Conservation (phyloP, 2,329 filamentous ascomycete genomes). For the Acephala macrosclerotiorum region DNA sequence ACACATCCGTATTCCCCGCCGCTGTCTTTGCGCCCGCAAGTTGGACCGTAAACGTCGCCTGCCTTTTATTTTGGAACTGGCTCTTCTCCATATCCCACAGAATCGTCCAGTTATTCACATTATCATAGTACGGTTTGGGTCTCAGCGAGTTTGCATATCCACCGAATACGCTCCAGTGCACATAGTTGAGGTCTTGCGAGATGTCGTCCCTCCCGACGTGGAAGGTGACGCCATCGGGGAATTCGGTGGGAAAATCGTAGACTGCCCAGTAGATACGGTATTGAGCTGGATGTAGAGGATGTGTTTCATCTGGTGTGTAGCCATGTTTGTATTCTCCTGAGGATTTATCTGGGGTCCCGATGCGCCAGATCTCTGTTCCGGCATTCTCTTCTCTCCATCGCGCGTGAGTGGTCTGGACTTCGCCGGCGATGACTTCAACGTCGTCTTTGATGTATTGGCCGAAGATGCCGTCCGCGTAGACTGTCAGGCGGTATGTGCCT, state of each 20-base stretch:
- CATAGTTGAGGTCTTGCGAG: slow-evolving; percentile 63
- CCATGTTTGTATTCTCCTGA: slow-evolving; percentile 68
- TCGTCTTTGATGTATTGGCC: slow-evolving; percentile 64
- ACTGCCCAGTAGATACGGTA: slow-evolving; percentile 67
- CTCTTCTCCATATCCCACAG: slow-evolving; percentile 55
- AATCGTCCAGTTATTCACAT: slow-evolving; percentile 67
- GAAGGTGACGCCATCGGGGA: slow-evolving; percentile 64
- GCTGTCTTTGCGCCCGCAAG: slow-evolving; percentile 69
- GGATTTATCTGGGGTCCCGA: slow-evolving; percentile 68
- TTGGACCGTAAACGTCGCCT: slow-evolving; percentile 68
- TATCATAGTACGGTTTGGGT: slow-evolving; percentile 51
- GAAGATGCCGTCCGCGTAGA: slow-evolving; percentile 69
- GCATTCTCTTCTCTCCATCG: slow-evolving; percentile 62
- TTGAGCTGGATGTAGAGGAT: slow-evolving; percentile 60
- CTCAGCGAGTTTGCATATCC: slow-evolving; percentile 58
- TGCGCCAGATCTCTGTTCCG: slow-evolving; percentile 66
- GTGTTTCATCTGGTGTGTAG: slow-evolving; percentile 53
- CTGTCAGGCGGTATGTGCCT: slow-evolving; percentile 66
- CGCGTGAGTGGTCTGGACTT: slow-evolving; percentile 48
- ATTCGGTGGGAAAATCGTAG: slow-evolving; percentile 66
- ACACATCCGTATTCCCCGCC: slow-evolving; percentile 66
- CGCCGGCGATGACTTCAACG: slow-evolving; percentile 50
- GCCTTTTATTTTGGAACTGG: slow-evolving; percentile 50
- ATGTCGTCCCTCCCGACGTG: slow-evolving; percentile 60
- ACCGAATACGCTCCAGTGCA: slow-evolving; percentile 71